Evolutionary conservation across 225 moss, liverwort and hornwort species (phyloP).

Genomic region (Anthoceros angustus): DNA sequence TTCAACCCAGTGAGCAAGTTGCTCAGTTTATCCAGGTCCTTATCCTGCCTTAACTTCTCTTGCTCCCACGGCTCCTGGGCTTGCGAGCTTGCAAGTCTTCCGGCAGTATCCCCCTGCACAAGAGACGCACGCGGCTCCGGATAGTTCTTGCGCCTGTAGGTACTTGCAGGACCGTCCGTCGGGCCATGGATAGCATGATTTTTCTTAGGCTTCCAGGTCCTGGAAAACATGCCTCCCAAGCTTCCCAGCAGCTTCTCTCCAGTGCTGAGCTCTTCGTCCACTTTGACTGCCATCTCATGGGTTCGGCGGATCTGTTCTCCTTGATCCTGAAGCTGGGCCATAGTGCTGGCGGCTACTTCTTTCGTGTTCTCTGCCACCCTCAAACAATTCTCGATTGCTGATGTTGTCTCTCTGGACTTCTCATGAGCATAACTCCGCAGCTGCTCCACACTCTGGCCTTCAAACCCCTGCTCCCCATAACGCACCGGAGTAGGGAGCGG

Average conservation of each 20-base stretch:
- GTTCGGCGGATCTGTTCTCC: slow-evolving; percentile 43
- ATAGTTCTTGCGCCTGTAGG: not conserved
- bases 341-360: slow-evolving; percentile 27
- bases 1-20: slow-evolving; percentile 33
- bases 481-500: not conserved
- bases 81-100: not conserved
- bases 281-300: slow-evolving; percentile 36
- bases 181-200: slow-evolving; percentile 31
- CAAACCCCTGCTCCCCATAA: not conserved
- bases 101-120: not conserved
- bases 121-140: not conserved
- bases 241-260: slow-evolving; percentile 44
- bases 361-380: slow-evolving; percentile 36
- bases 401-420: slow-evolving; percentile 33
- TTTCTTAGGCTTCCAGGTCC: slow-evolving; percentile 48
- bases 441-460: slow-evolving; percentile 5
- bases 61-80: slow-evolving; percentile 7
- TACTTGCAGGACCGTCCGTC: slow-evolving; percentile 15
- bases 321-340: slow-evolving; percentile 34
- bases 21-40: slow-evolving; percentile 33
- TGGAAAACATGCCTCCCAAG: slow-evolving; percentile 38
- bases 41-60: slow-evolving; percentile 33
- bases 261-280: slow-evolving; percentile 38
- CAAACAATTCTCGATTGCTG: slow-evolving; percentile 28
- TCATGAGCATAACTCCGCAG: slow-evolving; percentile 14